Percentiles rank a stretch among this genome's conserved stretches.
Conservation (phyloP, 352 stramenopile genomes). For the Globisporangium yorkense region DNA sequence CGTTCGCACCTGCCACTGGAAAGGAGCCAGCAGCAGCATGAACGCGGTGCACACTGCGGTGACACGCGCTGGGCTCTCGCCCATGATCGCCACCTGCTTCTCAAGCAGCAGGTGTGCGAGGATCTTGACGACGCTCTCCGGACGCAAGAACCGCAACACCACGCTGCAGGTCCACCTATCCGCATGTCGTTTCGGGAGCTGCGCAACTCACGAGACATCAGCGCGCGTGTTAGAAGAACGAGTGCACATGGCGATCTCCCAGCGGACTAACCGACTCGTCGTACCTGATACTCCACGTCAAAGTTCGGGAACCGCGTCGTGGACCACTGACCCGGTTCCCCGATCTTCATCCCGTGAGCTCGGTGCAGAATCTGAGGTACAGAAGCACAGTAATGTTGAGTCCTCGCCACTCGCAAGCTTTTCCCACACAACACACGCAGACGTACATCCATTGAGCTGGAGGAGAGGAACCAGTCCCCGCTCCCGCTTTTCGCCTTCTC, state of each 20-base stretch:
- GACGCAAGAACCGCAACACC: conserved; percentile 49
- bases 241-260: neutral
- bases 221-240: neutral
- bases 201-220: neutral
- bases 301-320: conserved; percentile 49
- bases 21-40: conserved; percentile 64
- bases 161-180: conserved; percentile 72
- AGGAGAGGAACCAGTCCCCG: conserved; percentile 12
- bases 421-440: neutral
- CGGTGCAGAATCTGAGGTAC: conserved; percentile 55
- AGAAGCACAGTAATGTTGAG: neutral
- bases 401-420: neutral
- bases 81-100: conserved; percentile 79
- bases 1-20: conserved; percentile 61
- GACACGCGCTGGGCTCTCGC: conserved; percentile 55
- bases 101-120: conserved; percentile 67
- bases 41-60: conserved; percentile 67
- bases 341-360: conserved; percentile 54
- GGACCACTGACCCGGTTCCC: conserved; percentile 61
- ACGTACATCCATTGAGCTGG: conserved; percentile 39
- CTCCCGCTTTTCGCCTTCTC: conserved; percentile 4
- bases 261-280: neutral
- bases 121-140: conserved; percentile 63
- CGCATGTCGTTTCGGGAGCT: conserved; percentile 61
- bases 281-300: conserved; percentile 68